These are phyloP conservation scores for Chrysanthemum makinoi DNA, from an alignment of 129 eudicot genomes.

Conservation along the genomic window DNA sequence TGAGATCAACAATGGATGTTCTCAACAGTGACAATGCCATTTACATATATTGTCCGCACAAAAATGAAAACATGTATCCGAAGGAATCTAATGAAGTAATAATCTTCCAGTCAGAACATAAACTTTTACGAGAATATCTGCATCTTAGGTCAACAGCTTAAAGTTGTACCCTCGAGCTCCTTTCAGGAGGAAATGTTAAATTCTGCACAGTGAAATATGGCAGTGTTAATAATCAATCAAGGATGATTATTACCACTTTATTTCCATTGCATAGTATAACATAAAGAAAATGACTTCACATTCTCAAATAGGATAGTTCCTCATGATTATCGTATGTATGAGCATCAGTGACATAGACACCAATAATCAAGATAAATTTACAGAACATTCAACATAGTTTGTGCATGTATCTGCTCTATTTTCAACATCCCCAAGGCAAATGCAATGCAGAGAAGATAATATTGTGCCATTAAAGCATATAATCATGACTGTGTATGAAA, in stretches of 20 bases:
- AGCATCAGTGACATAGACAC: too few relatives aligned
- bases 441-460: too few relatives aligned
- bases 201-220: constrained; percentile 13
- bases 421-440: too few relatives aligned
- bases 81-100: constrained; percentile 6
- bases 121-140: not conserved
- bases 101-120: constrained; percentile 4
- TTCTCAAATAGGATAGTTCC: too few relatives aligned
- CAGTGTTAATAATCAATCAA: not conserved
- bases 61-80: not conserved
- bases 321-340: too few relatives aligned
- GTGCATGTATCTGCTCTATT: too few relatives aligned
- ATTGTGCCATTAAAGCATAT: too few relatives aligned
- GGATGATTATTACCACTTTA: not conserved
- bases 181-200: constrained; percentile 14
- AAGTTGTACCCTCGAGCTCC: constrained; percentile 6
- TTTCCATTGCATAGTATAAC: constrained; percentile 4
- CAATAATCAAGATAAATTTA: too few relatives aligned
- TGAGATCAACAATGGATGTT: constrained; percentile 7
- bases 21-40: constrained; percentile 31
- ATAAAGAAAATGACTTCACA: constrained; percentile 13
- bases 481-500: too few relatives aligned
- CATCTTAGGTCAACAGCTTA: not conserved
- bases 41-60: constrained; percentile 19
- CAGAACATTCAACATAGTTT: too few relatives aligned